Conservation (phyloP, 2,329 filamentous ascomycete species). For the Penicillium sp. region DNA sequence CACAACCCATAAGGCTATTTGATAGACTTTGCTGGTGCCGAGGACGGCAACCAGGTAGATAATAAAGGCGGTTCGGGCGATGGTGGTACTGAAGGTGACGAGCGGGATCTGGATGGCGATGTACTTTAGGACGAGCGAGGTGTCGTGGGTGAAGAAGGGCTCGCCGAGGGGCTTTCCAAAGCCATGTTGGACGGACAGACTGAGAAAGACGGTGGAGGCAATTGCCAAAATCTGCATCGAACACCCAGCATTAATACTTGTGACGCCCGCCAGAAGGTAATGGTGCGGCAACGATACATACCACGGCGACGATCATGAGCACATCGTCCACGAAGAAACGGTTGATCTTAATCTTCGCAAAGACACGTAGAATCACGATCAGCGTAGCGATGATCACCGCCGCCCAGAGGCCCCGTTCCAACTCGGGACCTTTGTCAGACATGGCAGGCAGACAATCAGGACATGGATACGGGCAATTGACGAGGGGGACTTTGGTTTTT, state of each 20-base stretch:
- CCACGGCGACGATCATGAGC: conserved; percentile 29
- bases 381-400: conserved; percentile 25
- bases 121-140: conserved; percentile 23
- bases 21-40: conserved; percentile 24
- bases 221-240: conserved; percentile 22
- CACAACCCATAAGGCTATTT: conserved; percentile 22
- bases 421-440: conserved; percentile 17
- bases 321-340: conserved; percentile 30
- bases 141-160: conserved; percentile 8
- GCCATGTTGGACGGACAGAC: conserved; percentile 25
- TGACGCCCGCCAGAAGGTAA: too few relatives aligned
- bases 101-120: conserved; percentile 28
- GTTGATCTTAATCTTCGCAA: conserved; percentile 31
- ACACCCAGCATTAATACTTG: too few relatives aligned
- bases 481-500: too few relatives aligned
- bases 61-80: conserved; percentile 29
- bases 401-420: conserved; percentile 29
- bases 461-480: not conserved
- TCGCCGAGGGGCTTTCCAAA: conserved; percentile 24
- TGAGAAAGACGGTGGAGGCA: conserved; percentile 24
- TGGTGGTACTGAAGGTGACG: conserved; percentile 30
- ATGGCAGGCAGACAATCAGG: not conserved
- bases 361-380: conserved; percentile 26
- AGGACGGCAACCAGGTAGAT: conserved; percentile 29
- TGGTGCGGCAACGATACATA: conserved; percentile 5